Evolutionary conservation across 768 basidiomycete species (phyloP).

Genomic region (Pulveroboletus frians): DNA sequence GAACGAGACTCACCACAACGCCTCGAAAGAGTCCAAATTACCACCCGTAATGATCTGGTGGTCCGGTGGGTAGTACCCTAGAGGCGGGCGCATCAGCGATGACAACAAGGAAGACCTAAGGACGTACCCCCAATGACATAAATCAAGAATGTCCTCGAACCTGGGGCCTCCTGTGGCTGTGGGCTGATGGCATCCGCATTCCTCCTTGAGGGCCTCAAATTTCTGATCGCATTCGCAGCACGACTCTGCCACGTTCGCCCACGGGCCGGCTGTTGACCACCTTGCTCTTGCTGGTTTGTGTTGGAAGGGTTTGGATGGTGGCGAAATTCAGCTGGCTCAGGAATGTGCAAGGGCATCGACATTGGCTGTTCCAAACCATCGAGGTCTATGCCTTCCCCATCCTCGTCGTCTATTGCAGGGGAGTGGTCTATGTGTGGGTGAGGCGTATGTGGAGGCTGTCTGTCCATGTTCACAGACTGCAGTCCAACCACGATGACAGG

Average conservation of each 20-base stretch:
- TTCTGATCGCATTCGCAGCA: conserved; percentile 58
- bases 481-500: conserved; percentile 82
- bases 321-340: conserved; percentile 22
- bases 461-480: conserved; percentile 60
- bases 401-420: conserved; percentile 19
- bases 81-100: conserved; percentile 4
- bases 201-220: conserved; percentile 40
- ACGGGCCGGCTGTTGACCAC: conserved; percentile 20
- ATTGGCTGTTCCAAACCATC: conserved; percentile 24
- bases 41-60: conserved; percentile 85
- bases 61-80: conserved; percentile 89
- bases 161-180: conserved; percentile 20
- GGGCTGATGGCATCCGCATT: conserved; percentile 18
- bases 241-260: conserved; percentile 54
- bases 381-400: conserved; percentile 25
- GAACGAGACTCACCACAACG: conserved; percentile 53
- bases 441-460: conserved; percentile 25
- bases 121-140: conserved; percentile 79
- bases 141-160: conserved; percentile 70
- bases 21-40: conserved; percentile 74
- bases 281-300: conserved; percentile 13
- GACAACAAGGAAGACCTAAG: not conserved
- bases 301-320: conserved; percentile 12
- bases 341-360: conserved; percentile 24
- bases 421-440: conserved; percentile 11